Base-by-base conservation (phyloP, 441 rosid species). In the Caryocar brasiliense region DNA sequence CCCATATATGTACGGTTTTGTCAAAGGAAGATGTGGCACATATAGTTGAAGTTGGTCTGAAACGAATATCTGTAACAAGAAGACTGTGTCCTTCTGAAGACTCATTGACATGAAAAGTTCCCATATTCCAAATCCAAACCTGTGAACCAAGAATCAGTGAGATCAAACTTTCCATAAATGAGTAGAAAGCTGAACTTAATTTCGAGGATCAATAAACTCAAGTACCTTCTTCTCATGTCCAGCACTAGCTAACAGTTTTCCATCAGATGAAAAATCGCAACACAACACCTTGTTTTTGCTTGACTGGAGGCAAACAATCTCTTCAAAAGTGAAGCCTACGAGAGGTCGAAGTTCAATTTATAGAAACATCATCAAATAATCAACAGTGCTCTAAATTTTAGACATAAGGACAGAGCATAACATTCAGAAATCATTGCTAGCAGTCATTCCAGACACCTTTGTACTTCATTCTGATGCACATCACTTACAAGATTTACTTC, bases 231-330 rank as follows among this genome's bases (percentile, higher is more conserved):
- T 71, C 17, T 75, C 77, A 45, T 63, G 68, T 24, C 75, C 77
- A 18, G 64, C 77, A 34, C 49, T 57, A 34, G 77, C 81, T 54
- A 75, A 58, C 43, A 60, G 18, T 47, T 49, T 63, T 34, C 81
- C 77, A 49, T 72, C 68, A 33, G 77, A 72, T 27, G 81, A 75
- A 55, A 72, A 75, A 53, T 68, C 62, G 40, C 77, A 68, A 62
- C 75, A 68, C 23, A 27, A 2, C 11, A 72, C 56, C 61, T 72
- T 72, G 61, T 54, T 47, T 29, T 48, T 18, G 64, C 71, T 66
- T 13, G 62, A 65, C 42, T 40, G 44, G 33, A 60, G 61, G 32
- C 68, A 48, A 36, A 54, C 40, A 20, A 68, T 45, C 63, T 72
- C 75, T 33, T 54, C 22, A 56, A 75, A 66, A 22, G 61, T 42